Conservation (phyloP, 2,329 filamentous ascomycete genomes). For the Trichoderma koningiopsis region DNA sequence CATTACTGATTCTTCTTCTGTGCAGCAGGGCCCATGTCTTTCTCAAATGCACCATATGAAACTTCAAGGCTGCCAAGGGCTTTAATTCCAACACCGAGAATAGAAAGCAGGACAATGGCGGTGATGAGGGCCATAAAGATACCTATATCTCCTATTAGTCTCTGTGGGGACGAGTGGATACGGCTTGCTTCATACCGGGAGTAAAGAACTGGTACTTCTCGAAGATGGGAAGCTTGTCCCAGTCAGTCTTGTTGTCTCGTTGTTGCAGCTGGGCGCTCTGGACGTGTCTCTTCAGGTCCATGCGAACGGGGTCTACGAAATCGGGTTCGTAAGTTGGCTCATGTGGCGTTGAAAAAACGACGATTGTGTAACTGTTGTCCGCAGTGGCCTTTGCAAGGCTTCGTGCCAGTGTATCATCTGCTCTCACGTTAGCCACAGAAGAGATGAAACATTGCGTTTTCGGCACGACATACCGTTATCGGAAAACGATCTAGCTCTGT, state of each 20-base stretch:
- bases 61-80: constrained; percentile 82
- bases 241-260: constrained; percentile 44
- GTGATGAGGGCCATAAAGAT: constrained; percentile 86
- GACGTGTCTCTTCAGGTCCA: constrained; percentile 70
- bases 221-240: constrained; percentile 64
- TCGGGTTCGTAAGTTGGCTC: constrained; percentile 64
- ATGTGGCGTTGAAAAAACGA: constrained; percentile 69
- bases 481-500: constrained; percentile 48
- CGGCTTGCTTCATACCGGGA: constrained; percentile 59
- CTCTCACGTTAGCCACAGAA: not conserved
- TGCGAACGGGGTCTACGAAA: constrained; percentile 64
- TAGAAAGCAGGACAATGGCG: constrained; percentile 69
- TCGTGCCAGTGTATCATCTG: constrained; percentile 56
- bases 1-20: constrained; percentile 70
- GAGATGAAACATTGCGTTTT: not conserved
- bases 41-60: constrained; percentile 92
- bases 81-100: constrained; percentile 76
- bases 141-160: constrained; percentile 52
- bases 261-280: constrained; percentile 36
- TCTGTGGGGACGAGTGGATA: not conserved
- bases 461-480: constrained; percentile 45
- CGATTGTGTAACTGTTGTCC: constrained; percentile 66
- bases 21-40: constrained; percentile 86
- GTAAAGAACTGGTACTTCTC: constrained; percentile 95
- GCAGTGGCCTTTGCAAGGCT: constrained; percentile 44